Percentiles rank a stretch among this genome's conserved stretches.
phyloP scores from a whole-genome alignment of 192 early-diverging fungal species.

The Podila epigama region DNA sequence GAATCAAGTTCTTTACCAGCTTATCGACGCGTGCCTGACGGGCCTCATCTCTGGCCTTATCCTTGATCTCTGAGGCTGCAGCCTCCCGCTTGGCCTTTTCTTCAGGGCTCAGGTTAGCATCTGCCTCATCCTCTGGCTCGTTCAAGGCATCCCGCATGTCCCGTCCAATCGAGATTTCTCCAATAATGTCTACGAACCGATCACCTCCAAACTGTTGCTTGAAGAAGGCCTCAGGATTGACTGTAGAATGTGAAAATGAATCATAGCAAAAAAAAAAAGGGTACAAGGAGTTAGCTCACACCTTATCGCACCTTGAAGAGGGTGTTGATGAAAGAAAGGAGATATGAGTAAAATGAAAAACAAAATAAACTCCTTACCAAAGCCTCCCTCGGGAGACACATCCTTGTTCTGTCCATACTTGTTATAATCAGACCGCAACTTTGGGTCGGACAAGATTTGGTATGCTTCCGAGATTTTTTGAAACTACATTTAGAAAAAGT shows the following conservation, averaged over 20 bases:
- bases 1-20: conserved; percentile 73
- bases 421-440: conserved; percentile 89
- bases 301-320: not conserved
- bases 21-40: conserved; percentile 71
- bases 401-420: conserved; percentile 61
- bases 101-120: conserved; percentile 49
- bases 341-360: not conserved
- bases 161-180: conserved; percentile 94
- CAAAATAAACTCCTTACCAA: conserved; percentile 50
- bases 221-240: conserved; percentile 96
- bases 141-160: conserved; percentile 89
- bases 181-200: conserved; percentile 96
- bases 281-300: not conserved
- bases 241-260: conserved; percentile 23
- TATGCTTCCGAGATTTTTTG: conserved; percentile 98
- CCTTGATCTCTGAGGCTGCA: conserved; percentile 57
- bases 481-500: conserved; percentile 59
- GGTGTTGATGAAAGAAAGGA: not conserved
- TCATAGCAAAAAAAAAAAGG: not conserved
- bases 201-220: conserved; percentile 97
- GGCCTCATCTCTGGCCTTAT: conserved; percentile 65
- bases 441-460: conserved; percentile 93
- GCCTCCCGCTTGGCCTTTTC: conserved; percentile 67
- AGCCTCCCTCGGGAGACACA: conserved; percentile 70
- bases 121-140: conserved; percentile 64